Evolutionary conservation across 352 stramenopile species (phyloP).

Genomic region (Phytophthora brassicae): DNA sequence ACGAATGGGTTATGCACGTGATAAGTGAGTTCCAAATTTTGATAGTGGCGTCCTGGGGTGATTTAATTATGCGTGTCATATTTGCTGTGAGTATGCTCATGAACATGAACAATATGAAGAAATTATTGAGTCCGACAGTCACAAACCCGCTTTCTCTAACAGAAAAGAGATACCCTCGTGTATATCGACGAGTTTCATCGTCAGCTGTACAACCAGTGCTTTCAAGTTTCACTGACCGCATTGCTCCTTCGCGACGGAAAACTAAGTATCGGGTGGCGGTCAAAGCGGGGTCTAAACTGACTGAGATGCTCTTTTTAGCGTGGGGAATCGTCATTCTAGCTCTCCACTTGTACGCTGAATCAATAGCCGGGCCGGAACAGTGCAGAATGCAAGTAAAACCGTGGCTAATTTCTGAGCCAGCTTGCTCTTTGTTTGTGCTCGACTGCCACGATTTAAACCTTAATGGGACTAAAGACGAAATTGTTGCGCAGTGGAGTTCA

Average conservation of each 20-base stretch:
- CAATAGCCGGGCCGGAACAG: not conserved
- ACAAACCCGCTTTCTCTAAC: not conserved
- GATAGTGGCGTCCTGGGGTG: conserved; percentile 34
- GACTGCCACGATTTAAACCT: conserved; percentile 17
- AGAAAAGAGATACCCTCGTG: not conserved
- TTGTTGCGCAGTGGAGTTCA: conserved; percentile 10
- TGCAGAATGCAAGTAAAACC: conserved; percentile 35
- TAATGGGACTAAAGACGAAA: conserved; percentile 8
- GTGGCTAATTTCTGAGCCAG: conserved; percentile 22
- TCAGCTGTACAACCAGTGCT: conserved; percentile 1
- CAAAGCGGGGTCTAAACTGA: conserved; percentile 3
- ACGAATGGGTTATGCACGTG: conserved; percentile 41
- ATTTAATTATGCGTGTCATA: conserved; percentile 26
- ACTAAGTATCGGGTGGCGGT: not conserved
- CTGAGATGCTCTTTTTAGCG: conserved; percentile 11
- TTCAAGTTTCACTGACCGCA: not conserved
- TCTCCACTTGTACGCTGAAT: conserved; percentile 20
- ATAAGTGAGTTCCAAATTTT: conserved; percentile 54
- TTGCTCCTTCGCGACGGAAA: not conserved
- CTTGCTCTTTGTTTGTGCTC: conserved; percentile 30
- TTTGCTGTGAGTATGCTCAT: conserved; percentile 34
- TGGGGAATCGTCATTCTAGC: conserved; percentile 26
- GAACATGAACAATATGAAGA: conserved; percentile 42
- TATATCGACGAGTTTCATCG: not conserved
- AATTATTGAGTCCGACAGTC: conserved; percentile 16